Base-by-base conservation (phyloP, 805 yeast genomes). In the Ogataea wickerhamii region DNA sequence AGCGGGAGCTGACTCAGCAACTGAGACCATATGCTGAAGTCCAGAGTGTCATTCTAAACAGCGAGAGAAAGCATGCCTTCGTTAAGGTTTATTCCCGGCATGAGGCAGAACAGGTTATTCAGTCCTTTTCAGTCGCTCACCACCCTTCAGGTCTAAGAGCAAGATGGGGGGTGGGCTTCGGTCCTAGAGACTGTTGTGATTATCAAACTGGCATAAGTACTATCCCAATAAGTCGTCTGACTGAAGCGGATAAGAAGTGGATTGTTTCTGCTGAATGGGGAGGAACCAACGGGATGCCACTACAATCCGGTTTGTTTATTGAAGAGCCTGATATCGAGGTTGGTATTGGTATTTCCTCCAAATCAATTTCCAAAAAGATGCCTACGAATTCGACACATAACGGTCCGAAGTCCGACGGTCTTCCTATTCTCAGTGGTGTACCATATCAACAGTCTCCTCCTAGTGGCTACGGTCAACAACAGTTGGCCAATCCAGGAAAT, bases 131-230 rank as follows among this genome's bases (percentile, higher is more conserved):
- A 21, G 61, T 62, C 28, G 53, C 56, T 41, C 78, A 78, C 55
- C 82, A 79, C 60, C 78, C 80, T 49, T 81, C 80, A 45, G 59
- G 66, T 24, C 68, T 93, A 50, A 77, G 98, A 64, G 86, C 94
- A 4, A 76, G 96, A 58, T 93, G 98, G 98, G 98, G 98, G 49
- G 98, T 93, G 45, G 98, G 98, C 1, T 93, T 85, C 56, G 98
- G 98, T 4, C 98, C 98, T 38, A 79, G 98, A 68, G 98, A 93
- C 61, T 91, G 98, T 68, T 87, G 96, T 61, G 94, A 93, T 63
- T 93, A 93, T 63, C 89, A 82, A 56, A 82, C 82, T 41, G 98
- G 98, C 45, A 73, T 82, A 26, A 83, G 95, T 43, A 76, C 88
- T 25, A 87, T 93, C 44, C 96, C 98, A 12, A 66, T 93, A 34